Percentiles rank a stretch among this genome's conserved stretches.
Evolutionary conservation across 345 rosid species (phyloP).

Genomic region (Bruguiera gymnorhiza): DNA sequence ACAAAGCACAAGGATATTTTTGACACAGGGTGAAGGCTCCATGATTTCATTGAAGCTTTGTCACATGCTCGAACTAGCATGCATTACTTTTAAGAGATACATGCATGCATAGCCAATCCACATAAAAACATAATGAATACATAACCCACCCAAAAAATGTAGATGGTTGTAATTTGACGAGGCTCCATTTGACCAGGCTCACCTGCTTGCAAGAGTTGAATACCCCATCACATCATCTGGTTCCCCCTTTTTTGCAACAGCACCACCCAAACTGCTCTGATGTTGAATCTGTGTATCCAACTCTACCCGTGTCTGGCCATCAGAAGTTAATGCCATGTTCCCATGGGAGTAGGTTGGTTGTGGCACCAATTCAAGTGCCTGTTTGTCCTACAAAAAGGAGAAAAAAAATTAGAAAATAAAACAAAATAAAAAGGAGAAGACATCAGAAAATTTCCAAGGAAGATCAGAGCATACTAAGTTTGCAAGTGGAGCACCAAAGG

Average conservation of each 20-base stretch:
- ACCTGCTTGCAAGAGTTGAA: constrained; percentile 78
- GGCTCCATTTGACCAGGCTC: constrained; percentile 63
- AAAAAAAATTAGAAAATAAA: too few relatives aligned
- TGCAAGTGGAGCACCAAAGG: constrained; percentile 46
- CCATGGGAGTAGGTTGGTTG: constrained; percentile 49
- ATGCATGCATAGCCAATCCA: constrained; percentile 27
- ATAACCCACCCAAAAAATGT: constrained; percentile 58
- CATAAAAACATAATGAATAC: constrained; percentile 40
- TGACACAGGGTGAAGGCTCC: neutral
- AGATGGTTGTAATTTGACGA: constrained; percentile 45
- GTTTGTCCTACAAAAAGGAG: constrained; percentile 37
- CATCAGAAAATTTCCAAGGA: too few relatives aligned
- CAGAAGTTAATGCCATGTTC: constrained; percentile 39
- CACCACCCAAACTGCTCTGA: constrained; percentile 50
- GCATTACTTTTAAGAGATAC: constrained; percentile 15
- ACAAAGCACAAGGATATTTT: too few relatives aligned
- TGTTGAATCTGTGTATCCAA: constrained; percentile 50
- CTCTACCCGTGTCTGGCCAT: constrained; percentile 40
- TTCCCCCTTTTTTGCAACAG: constrained; percentile 48
- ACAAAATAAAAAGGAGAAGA: too few relatives aligned
- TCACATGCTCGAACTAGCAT: constrained; percentile 14
- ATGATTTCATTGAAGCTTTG: constrained; percentile 8
- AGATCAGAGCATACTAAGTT: constrained; percentile 43
- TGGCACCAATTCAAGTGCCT: constrained; percentile 62
- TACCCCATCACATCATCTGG: constrained; percentile 58